phyloP scores from a whole-genome alignment of 805 yeast species.

The Jamesozyma jinghongensis region DNA sequence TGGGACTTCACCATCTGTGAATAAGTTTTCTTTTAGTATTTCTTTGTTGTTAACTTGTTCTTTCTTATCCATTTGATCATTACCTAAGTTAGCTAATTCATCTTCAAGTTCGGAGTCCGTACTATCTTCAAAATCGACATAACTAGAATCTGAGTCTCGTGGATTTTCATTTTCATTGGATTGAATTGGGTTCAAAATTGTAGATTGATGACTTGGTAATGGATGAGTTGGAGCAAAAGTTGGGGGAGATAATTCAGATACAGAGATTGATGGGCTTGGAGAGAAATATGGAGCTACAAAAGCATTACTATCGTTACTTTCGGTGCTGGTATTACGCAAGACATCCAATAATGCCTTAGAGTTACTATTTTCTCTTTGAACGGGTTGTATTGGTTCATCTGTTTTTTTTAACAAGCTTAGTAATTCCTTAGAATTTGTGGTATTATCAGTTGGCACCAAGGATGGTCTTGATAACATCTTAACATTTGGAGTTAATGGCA shows the following conservation, averaged over 20 bases:
- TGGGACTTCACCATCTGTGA: constrained; percentile 15
- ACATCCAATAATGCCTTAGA: background rate
- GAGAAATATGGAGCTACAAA: constrained; percentile 1
- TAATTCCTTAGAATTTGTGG: constrained; percentile 16
- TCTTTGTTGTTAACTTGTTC: constrained; percentile 1
- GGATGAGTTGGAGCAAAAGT: background rate
- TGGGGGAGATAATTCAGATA: too few relatives aligned
- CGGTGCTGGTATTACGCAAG: background rate
- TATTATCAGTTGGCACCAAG: constrained; percentile 15
- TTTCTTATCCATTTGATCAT: background rate
- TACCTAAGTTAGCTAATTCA: constrained; percentile 7
- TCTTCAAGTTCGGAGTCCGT: constrained; percentile 18
- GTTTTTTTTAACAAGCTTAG: constrained; percentile 30
- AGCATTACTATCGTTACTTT: constrained; percentile 2
- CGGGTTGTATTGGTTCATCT: background rate
- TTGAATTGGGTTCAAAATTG: too few relatives aligned
- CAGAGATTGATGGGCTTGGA: background rate
- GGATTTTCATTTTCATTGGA: background rate
- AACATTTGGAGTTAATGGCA: constrained; percentile 31
- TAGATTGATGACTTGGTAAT: too few relatives aligned
- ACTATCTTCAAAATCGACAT: constrained; percentile 26
- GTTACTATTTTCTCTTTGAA: background rate
- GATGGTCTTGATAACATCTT: constrained; percentile 34
- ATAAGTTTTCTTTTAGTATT: constrained; percentile 10
- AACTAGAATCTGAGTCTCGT: constrained; percentile 2